Conservation (phyloP, 192 early-diverging fungal genomes). For the Allomyces javanicus region DNA sequence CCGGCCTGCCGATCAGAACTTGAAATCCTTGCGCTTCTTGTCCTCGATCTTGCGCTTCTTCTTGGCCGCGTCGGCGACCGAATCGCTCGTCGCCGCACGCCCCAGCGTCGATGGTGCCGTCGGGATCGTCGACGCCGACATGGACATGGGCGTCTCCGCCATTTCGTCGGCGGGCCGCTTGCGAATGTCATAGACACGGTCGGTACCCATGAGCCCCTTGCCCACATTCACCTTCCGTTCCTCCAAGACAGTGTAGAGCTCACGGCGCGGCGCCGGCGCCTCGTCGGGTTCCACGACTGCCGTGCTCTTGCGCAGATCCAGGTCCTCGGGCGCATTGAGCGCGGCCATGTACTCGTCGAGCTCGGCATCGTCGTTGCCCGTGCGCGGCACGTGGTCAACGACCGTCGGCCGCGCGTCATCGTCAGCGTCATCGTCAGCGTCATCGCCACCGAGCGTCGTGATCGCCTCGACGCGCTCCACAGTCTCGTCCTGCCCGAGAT, state of each 20-base stretch:
- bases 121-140: slow-evolving; percentile 77
- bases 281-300: slow-evolving; percentile 20
- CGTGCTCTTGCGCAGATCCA: slow-evolving; percentile 5
- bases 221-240: slow-evolving; percentile 37
- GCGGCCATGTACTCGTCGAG: slow-evolving; percentile 53
- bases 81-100: slow-evolving; percentile 38
- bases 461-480: slow-evolving; percentile 11
- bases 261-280: slow-evolving; percentile 23
- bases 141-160: slow-evolving; percentile 52
- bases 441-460: slow-evolving; percentile 20
- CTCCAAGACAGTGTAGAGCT: slow-evolving; percentile 71
- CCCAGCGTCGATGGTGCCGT: slow-evolving; percentile 41
- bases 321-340: neutral
- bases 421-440: too few species aligned
- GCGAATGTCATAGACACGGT: slow-evolving; percentile 60
- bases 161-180: slow-evolving; percentile 13
- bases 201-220: slow-evolving; percentile 82
- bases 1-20: slow-evolving; percentile 10
- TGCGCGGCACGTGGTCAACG: slow-evolving; percentile 48
- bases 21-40: slow-evolving; percentile 10
- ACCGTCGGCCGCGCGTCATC: slow-evolving; percentile 63
- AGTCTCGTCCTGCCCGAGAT: slow-evolving; percentile 20
- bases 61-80: slow-evolving; percentile 17
- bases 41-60: slow-evolving; percentile 12
- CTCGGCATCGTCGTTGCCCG: slow-evolving; percentile 70